Base-by-base conservation (phyloP, 2,329 filamentous ascomycete genomes). In the Neonectria sp. region DNA sequence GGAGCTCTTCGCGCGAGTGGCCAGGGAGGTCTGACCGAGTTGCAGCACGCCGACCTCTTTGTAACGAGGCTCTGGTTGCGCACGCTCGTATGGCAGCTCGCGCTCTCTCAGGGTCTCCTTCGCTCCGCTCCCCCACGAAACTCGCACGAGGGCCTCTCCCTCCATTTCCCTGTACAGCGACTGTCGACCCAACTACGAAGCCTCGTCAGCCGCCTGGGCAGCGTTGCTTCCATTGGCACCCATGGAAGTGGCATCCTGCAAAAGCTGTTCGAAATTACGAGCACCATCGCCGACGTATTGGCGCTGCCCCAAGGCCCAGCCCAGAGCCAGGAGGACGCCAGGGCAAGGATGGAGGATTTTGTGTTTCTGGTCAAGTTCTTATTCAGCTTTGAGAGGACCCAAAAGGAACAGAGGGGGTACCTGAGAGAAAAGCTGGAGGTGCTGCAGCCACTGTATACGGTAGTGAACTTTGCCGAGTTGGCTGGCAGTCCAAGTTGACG, bases 191-290 rank as follows among this genome's bases (percentile, higher is more conserved):
- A 84, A 71, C 76, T 84, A 4, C 80, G 82, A 45, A 77, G 69
- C 43, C 77, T 84, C 15, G 79, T 83, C 17, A 73, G 73, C 51
- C 77, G 77, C 3, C 71, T 83, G 1, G 74, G 77, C 6, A 82
- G 76, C 63, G 76, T 80, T 21, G 76, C 79, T 43, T 85, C 84
- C 60, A 84, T 90, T 65, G 84, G 84, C 31, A 84, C 87, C 5
- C 87, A 90, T 70, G 88, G 88, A 8, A 86, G 82, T 43, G 86
- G 86, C 25, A 87, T 90, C 61, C 79, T 89, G 59, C 85, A 88
- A 67, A 90, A 90, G 73, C 79, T 90, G 5, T 88, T 90, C 62
- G 88, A 90, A 71, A 88, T 90, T 67, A 86, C 87, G 0, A 88
- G 87, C 73, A 89, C 87, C 2, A 86, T 90, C 52, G 86, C 87